Evolutionary conservation across 768 basidiomycete genomes (phyloP), one percentile per base, ranked within the genome.

Genomic region (Phlebiopsis gigantea): DNA sequence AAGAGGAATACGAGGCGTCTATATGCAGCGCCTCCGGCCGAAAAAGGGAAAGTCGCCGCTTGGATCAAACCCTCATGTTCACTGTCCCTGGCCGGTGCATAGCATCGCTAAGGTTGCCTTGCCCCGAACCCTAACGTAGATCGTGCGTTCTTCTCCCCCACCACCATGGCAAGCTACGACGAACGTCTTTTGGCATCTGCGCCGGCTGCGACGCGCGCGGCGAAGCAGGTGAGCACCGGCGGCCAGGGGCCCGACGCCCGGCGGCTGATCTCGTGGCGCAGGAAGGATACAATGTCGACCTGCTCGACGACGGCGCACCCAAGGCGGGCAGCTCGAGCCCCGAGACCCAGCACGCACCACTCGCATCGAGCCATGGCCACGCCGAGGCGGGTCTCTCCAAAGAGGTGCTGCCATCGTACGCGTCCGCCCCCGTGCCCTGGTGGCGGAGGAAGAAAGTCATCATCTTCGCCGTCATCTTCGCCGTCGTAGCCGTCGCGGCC

Each of bases 201-300:
- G 53, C 71, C 71, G 31, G 65, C 41, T 42, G 64, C 64, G 1
- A 67, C 69, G 46, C 65, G 66, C 19, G 67, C 63, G 21, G 69
- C 68, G 61, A 71, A 62, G 56, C 71, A 70, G 62, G 71, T 68
- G 48, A 19, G 65, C 57, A 4, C 28, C 46, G 8, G 24, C 41
- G 24, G 31, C 26, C 7, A 45, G 34, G 29, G 14, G n/a, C 19
- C 9, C 2, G 19, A 17, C 21, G 44, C 25, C 31, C 47, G 15
- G 26, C 42, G 22, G 34, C 4, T 31, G 25, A 10, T 15, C n/a
- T 41, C 46, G 39, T 25, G 24, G 29, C 46, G n/a, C 60, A 83
- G 81, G 76, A 77, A 70, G 81, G 82, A 1, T 83, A 83, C 68
- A 77, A 77, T 53, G 72, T 80, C 55, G 76, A 79, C 62, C 63